phyloP scores from a whole-genome alignment of 2,329 filamentous ascomycete genomes.

The Fusarium coicis region DNA sequence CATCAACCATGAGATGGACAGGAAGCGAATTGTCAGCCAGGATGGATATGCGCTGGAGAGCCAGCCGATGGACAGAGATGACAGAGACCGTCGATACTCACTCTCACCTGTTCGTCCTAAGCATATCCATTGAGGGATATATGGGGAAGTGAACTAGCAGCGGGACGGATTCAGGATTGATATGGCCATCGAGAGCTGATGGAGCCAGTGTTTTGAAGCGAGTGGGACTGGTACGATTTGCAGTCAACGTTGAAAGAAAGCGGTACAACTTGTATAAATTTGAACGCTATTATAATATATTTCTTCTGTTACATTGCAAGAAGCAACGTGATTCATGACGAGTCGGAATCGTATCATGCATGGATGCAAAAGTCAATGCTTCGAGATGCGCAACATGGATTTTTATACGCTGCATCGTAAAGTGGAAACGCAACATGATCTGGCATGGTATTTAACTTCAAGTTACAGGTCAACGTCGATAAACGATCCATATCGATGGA shows the following conservation, averaged over 20 bases:
- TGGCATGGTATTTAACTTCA: neutral
- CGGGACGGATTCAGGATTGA: neutral
- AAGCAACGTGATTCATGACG: neutral
- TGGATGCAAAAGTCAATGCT: constrained; percentile 3
- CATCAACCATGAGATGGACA: constrained; percentile 30
- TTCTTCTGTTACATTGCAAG: constrained; percentile 7
- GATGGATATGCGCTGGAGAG: constrained; percentile 44
- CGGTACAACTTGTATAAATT: neutral
- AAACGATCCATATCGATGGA: constrained; percentile 1
- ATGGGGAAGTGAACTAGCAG: neutral
- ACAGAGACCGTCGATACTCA: constrained; percentile 13
- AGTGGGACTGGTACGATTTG: constrained; percentile 10
- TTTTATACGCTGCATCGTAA: neutral
- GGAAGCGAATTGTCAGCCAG: constrained; percentile 37
- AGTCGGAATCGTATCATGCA: neutral
- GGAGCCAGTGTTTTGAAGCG: neutral
- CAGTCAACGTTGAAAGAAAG: neutral
- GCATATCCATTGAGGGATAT: neutral
- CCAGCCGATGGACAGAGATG: constrained; percentile 12
- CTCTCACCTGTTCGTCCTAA: constrained; percentile 24
- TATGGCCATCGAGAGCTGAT: neutral
- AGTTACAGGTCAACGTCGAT: neutral
- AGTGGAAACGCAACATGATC: constrained; percentile 2
- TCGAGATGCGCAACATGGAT: constrained; percentile 12
- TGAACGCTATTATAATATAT: neutral